phyloP scores from a whole-genome alignment of 139 green algal genomes.

The Zygnema circumcarinatum region DNA sequence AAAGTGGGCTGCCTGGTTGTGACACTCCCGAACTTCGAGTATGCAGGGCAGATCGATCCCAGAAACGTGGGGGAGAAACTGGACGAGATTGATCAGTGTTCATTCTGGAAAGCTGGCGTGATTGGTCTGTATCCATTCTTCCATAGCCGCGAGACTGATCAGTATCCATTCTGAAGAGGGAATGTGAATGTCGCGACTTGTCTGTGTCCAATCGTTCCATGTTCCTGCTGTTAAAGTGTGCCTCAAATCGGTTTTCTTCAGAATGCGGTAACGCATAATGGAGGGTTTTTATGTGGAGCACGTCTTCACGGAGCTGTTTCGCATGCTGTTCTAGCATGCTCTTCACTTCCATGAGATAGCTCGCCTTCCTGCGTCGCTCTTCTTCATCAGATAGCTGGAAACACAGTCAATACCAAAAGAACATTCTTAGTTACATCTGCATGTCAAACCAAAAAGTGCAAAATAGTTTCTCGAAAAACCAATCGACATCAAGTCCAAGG shows the following conservation, averaged over 20 bases:
- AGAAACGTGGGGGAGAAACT: background rate
- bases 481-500: too few species aligned
- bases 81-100: background rate
- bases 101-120: background rate
- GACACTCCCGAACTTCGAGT: background rate
- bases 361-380: background rate
- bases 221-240: background rate
- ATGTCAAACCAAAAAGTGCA: too few species aligned
- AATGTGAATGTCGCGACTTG: background rate
- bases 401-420: too few species aligned
- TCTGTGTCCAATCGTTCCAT: background rate
- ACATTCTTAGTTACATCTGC: too few species aligned
- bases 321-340: background rate
- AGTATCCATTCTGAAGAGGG: background rate
- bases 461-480: too few species aligned
- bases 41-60: background rate
- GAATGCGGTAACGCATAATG: background rate
- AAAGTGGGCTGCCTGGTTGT: background rate
- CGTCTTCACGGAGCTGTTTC: background rate
- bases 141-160: background rate
- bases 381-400: background rate
- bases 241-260: background rate
- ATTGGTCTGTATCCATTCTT: background rate
- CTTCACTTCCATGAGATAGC: background rate
- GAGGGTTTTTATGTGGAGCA: background rate